Evolutionary conservation across 208 protist genomes (phyloP), one percentile per base, ranked within the genome.

Genomic region (Trypanosoma rangeli): DNA sequence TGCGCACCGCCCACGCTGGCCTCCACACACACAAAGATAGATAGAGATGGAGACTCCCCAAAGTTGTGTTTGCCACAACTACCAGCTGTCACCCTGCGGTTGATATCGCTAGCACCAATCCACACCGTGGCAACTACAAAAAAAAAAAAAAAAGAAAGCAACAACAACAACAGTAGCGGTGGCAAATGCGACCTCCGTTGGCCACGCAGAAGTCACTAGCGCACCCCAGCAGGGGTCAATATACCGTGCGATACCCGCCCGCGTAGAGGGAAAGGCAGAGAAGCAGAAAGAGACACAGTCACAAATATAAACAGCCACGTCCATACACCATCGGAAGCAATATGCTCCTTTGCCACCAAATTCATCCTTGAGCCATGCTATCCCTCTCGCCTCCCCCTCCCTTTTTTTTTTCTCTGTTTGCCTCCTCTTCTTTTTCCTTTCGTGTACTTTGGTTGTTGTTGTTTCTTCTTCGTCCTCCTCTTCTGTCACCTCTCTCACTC

Each of bases 61-160:
- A 7, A 24, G 33, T 68, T 63, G 20, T 33, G 15, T 26, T 37
- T 33, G n/a, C 50, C 24, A 31, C 7, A 31, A 55, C 50, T 28
- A 24, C 26, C 9, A 28, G 50, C 50, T 31, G 50, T 9, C 10
- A 5, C 50, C 20, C 20, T 50, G 35, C 46, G 44, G 39, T 9
- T 49, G 16, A 13, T 39, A 10, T 24, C 37, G 4, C 20, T n/a
- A 69, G 33, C 44, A 54, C 8, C 54, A 74, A 5, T 35, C 2
- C 7, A 24, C 37, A 4, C 58, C 33, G 33, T 7, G 33, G 33
- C 33, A 37, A 37, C 52, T 22, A 26, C 20, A 29, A 74, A 63
- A 74, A 66, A 78, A 53, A 68, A 49, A 69, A 44, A 61, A 15
- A 44, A 48, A 56, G n/a, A 70, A 20, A 65, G 12, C 59, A 62